Percentiles rank a stretch among this genome's conserved stretches.
These are phyloP conservation scores for Durio zibethinus DNA, from an alignment of 345 rosid species.

Conservation along the genomic window DNA sequence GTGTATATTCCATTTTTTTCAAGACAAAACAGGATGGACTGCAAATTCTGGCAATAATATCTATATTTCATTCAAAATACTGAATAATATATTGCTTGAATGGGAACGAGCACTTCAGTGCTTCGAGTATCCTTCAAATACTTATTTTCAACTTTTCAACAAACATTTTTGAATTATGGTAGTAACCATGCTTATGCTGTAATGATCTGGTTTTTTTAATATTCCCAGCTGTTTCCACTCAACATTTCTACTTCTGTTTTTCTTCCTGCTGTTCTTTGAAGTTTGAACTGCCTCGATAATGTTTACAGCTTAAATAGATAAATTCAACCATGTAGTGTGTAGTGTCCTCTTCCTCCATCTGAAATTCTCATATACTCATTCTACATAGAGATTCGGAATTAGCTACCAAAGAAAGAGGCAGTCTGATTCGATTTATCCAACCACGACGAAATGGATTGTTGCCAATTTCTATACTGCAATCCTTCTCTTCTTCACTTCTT, in stretches of 20 bases:
- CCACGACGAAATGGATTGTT: background rate
- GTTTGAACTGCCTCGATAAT: background rate
- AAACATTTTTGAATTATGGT: background rate
- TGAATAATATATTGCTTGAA: background rate
- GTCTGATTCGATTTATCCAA: constrained; percentile 27
- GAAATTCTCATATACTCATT: background rate
- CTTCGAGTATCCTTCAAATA: background rate
- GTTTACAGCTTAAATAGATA: background rate
- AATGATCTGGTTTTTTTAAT: background rate
- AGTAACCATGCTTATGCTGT: background rate
- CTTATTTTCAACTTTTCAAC: background rate
- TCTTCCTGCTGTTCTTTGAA: no score
- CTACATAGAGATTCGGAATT: constrained; percentile 40
- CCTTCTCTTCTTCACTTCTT: constrained; percentile 15
- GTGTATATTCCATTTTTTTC: background rate
- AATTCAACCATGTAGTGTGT: background rate
- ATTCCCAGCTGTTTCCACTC: no score
- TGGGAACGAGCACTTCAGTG: background rate
- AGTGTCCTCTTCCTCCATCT: background rate
- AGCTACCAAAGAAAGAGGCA: constrained; percentile 26
- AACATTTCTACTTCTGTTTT: no score
- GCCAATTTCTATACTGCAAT: constrained; percentile 10
- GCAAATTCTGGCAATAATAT: background rate
- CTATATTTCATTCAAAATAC: background rate
- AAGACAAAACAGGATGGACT: background rate